Conservation (phyloP, 805 yeast genomes). For the Candida insectalens region DNA sequence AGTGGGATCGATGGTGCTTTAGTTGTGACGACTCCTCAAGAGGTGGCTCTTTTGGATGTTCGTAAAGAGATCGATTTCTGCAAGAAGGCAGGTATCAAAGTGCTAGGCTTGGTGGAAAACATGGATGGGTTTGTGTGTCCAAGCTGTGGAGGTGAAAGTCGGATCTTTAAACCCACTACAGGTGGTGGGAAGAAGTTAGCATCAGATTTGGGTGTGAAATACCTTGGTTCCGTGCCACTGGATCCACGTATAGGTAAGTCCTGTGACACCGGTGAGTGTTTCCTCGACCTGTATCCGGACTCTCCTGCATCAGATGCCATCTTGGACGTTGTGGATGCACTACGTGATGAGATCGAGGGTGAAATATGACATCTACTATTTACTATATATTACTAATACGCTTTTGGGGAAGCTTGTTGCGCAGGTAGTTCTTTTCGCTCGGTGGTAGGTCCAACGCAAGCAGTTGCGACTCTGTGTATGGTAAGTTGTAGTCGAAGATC, state of each 20-base stretch:
- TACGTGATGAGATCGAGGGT: constrained; percentile 36
- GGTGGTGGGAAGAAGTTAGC: constrained; percentile 92
- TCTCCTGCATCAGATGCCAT: constrained; percentile 90
- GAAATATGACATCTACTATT: too few species aligned
- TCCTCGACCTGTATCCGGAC: constrained; percentile 75
- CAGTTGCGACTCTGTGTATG: constrained; percentile 26
- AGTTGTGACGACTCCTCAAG: constrained; percentile 95
- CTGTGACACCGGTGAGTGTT: constrained; percentile 81
- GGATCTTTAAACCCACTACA: constrained; percentile 88
- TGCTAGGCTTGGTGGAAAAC: constrained; percentile 89
- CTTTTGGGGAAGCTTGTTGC: constrained; percentile 18
- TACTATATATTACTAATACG: neutral
- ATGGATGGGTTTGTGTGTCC: constrained; percentile 99
- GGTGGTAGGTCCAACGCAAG: constrained; percentile 33
- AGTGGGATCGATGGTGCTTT: constrained; percentile 93
- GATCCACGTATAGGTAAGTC: constrained; percentile 91
- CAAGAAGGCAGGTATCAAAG: constrained; percentile 75
- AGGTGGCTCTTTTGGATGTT: constrained; percentile 89
- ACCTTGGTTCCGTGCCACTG: constrained; percentile 86
- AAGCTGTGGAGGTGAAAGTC: constrained; percentile 79
- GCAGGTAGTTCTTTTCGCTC: constrained; percentile 29
- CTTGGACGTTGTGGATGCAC: constrained; percentile 66
- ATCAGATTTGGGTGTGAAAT: constrained; percentile 65
- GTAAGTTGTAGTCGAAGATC: constrained; percentile 22
- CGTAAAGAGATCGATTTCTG: constrained; percentile 95